Conservation (phyloP, 148 eudicot genomes). For the Tetragonia tetragonoides region DNA sequence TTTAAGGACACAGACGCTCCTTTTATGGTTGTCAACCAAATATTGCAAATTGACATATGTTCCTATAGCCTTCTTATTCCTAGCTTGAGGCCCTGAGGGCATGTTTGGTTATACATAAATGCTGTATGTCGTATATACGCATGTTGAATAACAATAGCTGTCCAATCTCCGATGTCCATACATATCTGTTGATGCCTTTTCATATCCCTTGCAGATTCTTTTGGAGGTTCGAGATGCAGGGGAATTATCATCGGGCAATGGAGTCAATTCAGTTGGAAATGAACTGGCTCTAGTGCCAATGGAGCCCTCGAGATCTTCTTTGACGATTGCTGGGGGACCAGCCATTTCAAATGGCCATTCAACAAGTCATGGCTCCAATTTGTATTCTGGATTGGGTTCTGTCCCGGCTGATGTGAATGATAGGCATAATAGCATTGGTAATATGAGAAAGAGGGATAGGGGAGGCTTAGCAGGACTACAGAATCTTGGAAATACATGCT, state of each 20-base stretch:
- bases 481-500: constrained; percentile 97
- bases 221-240: constrained; percentile 54
- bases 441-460: constrained; percentile 41
- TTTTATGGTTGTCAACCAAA: not conserved
- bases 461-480: constrained; percentile 91
- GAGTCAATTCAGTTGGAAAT: constrained; percentile 62
- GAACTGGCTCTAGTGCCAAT: constrained; percentile 82
- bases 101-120: not conserved
- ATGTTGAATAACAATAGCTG: not conserved
- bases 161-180: not conserved
- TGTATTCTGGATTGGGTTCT: constrained; percentile 41
- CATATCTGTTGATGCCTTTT: constrained; percentile 17
- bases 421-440: constrained; percentile 39
- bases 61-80: not conserved
- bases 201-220: constrained; percentile 52
- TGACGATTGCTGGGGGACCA: constrained; percentile 96
- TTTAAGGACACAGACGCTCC: not conserved
- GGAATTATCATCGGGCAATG: constrained; percentile 34
- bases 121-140: not conserved
- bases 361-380: constrained; percentile 40
- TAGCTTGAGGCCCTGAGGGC: not conserved
- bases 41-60: not conserved
- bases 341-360: constrained; percentile 71
- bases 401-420: constrained; percentile 44
- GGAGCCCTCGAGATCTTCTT: constrained; percentile 76